A percentile compares a stretch with the other conserved stretches of the same genome.
These are phyloP conservation scores for Clonostachys rhizophaga DNA, from an alignment of 2,329 filamentous ascomycete species.

Conservation along the genomic window DNA sequence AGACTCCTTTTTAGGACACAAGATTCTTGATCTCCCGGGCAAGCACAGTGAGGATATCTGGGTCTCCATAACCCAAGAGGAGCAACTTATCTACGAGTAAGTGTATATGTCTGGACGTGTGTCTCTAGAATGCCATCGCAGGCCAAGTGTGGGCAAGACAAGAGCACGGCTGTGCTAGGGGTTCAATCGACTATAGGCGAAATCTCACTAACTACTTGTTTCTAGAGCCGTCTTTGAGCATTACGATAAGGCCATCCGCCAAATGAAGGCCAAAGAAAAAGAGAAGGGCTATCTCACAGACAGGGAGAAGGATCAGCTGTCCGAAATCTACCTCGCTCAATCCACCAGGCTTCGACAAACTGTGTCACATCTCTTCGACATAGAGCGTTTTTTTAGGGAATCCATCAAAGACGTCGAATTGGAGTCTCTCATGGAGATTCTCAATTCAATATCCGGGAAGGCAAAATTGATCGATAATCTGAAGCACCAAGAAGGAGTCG, in stretches of 20 bases:
- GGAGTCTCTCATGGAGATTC: background rate
- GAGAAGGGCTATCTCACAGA: background rate
- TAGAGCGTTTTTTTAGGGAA: conserved; percentile 15
- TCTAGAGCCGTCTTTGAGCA: no score
- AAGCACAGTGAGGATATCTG: conserved; percentile 8
- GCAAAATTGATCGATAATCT: background rate
- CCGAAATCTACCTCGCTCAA: background rate
- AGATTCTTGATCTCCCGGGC: conserved; percentile 15
- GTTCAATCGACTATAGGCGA: no score
- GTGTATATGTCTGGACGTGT: background rate
- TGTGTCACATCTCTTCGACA: conserved; percentile 16
- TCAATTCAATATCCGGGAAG: background rate
- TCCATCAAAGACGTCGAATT: background rate
- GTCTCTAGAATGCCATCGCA: no score
- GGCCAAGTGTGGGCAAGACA: no score
- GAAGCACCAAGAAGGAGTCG: background rate
- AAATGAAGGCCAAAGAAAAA: no score
- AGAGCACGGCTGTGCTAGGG: no score
- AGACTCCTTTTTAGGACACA: conserved; percentile 16
- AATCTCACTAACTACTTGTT: no score
- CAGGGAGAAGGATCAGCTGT: background rate
- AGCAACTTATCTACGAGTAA: conserved; percentile 16
- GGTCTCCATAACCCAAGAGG: conserved; percentile 15
- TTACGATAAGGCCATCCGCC: no score
- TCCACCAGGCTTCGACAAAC: conserved; percentile 9